Percentiles rank a stretch among this genome's conserved stretches.
Evolutionary conservation across 306 rosid species (phyloP).

Genomic region (Lathyrus oleraceus): DNA sequence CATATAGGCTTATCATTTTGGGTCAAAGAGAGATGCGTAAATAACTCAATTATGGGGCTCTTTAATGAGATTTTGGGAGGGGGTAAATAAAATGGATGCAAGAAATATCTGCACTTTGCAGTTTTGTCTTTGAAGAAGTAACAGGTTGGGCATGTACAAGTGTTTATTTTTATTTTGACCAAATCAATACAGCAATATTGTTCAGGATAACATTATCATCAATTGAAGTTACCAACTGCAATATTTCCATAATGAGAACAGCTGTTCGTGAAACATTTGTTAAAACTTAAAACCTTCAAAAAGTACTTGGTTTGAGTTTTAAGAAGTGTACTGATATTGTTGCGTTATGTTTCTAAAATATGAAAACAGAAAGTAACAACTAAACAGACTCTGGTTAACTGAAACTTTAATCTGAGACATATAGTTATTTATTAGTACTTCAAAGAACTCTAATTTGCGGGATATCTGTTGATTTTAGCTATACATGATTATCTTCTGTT

Average conservation of each 20-base stretch:
- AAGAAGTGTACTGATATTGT: not conserved
- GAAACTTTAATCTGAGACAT: constrained; percentile 12
- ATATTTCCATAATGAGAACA: constrained; percentile 2
- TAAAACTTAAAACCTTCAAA: not conserved
- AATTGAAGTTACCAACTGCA: not conserved
- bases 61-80: constrained; percentile 11
- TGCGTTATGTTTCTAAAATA: constrained; percentile 5
- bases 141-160: not conserved
- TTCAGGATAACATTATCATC: not conserved
- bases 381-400: not conserved
- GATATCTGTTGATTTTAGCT: constrained; percentile 10
- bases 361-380: not conserved
- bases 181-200: not conserved
- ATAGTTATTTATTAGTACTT: not conserved
- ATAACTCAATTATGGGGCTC: not conserved
- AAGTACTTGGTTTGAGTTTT: constrained; percentile 15
- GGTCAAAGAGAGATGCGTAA: constrained; percentile 9
- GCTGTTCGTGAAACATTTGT: not conserved
- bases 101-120: constrained; percentile 3
- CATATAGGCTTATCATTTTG: not conserved
- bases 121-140: not conserved
- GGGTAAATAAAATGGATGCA: constrained; percentile 12
- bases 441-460: constrained; percentile 3
- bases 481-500: constrained; percentile 17
- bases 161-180: not conserved